These are phyloP conservation scores for Candida vaughaniae DNA, from an alignment of 805 yeast species.

Conservation along the genomic window DNA sequence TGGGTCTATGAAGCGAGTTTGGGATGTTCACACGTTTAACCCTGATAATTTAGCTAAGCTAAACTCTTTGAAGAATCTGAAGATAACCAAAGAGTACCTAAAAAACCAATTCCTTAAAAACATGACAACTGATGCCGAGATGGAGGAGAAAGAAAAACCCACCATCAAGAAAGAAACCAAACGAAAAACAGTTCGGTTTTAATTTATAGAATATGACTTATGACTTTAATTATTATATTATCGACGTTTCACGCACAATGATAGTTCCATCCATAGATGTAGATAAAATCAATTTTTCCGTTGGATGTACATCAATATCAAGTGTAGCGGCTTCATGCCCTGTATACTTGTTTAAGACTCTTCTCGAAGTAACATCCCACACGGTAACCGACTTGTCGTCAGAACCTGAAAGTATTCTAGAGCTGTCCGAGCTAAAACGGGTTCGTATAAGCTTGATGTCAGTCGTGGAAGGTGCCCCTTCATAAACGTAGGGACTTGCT, in stretches of 20 bases:
- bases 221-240: not conserved
- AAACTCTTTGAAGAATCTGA: constrained; percentile 21
- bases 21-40: constrained; percentile 32
- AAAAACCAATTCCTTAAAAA: constrained; percentile 19
- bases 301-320: constrained; percentile 57
- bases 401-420: constrained; percentile 55
- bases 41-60: constrained; percentile 28
- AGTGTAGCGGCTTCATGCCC: constrained; percentile 66
- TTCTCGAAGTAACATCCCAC: constrained; percentile 60
- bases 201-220: constrained; percentile 1
- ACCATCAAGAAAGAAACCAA: constrained; percentile 5
- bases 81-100: constrained; percentile 17
- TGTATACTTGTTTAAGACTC: constrained; percentile 44
- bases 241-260: constrained; percentile 41
- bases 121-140: constrained; percentile 11
- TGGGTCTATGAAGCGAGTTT: constrained; percentile 13
- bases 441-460: constrained; percentile 55
- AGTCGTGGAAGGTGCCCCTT: constrained; percentile 51
- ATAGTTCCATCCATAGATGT: constrained; percentile 58
- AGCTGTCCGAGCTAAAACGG: constrained; percentile 41
- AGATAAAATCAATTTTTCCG: constrained; percentile 40
- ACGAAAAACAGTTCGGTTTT: constrained; percentile 20
- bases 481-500: constrained; percentile 47
- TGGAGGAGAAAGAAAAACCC: constrained; percentile 8
- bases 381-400: constrained; percentile 55